Base-by-base conservation (phyloP, 1,139 yeast species). In the Pichia sp. region DNA sequence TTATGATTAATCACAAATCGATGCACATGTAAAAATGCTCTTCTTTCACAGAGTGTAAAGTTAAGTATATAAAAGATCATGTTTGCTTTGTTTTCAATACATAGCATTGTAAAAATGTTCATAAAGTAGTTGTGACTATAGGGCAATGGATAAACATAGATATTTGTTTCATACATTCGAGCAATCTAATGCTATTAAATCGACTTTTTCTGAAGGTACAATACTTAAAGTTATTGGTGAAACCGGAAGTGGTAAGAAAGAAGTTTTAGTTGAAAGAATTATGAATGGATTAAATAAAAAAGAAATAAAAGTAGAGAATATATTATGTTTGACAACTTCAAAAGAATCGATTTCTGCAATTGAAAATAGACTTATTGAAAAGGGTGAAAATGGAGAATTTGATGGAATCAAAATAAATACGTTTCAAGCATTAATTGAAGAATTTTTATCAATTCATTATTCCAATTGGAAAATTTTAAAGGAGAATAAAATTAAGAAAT, bases 381-480 rank as follows among this genome's bases (percentile, higher is more conserved):
- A 41, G 27, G 28, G 25, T 36, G 16, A 34, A n/a, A 19, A 7
- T 27, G 19, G n/a, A 19, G n/a, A 28, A 8, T 18, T 36, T 9
- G 7, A 36, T 36, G 25, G 10, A 19, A 33, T 48, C 8, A 39
- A 45, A 29, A 19, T 36, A 2, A 18, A 31, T 3, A 50, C 53
- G 14, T 48, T 53, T 31, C 36, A 19, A 14, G 19, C 27, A 22
- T 33, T 53, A 13, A 46, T 50, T 34, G 22, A 41, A 13, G 30
- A 48, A 5, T 48, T 31, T 25, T 33, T 53, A 14, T 38, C 18
- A 11, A 6, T 33, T 10, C n/a, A 50, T 11, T 44, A 36, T 33
- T 28, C 48, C 6, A 45, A 36, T 9, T 47, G 47, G 50, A 48
- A 43, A 25, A 29, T 50, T 6, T 29, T 53, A 7, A 30, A 39